Conservation (phyloP, 1,284 basidiomycete genomes). For the Rhodotorula sp. region DNA sequence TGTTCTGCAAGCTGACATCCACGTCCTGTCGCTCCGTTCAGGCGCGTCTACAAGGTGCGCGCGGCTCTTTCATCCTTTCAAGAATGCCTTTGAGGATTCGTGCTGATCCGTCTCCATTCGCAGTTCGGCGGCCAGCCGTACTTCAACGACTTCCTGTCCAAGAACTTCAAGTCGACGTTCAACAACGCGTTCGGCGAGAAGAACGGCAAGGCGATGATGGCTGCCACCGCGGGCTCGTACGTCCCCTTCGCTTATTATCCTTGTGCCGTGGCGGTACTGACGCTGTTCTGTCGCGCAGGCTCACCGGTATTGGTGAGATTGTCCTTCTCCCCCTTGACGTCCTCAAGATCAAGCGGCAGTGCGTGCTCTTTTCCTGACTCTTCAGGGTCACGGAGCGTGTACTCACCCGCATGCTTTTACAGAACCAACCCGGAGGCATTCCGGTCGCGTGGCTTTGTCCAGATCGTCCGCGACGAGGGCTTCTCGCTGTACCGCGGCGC, state of each 20-base stretch:
- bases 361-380: background rate
- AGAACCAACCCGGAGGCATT: constrained; percentile 90
- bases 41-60: constrained; percentile 34
- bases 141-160: constrained; percentile 85
- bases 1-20: background rate
- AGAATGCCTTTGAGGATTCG: background rate
- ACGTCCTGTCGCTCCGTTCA: background rate
- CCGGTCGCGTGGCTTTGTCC: constrained; percentile 84
- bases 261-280: background rate
- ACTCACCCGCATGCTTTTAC: no score
- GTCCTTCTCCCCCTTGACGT: constrained; percentile 92
- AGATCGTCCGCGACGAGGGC: constrained; percentile 90
- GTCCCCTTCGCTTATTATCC: constrained; percentile 42
- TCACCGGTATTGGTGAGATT: constrained; percentile 97
- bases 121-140: constrained; percentile 98
- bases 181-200: constrained; percentile 88
- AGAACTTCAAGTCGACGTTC: constrained; percentile 69
- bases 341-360: constrained; percentile 95
- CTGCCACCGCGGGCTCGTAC: constrained; percentile 88
- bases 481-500: constrained; percentile 88
- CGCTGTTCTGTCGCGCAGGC: constrained; percentile 54
- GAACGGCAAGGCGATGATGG: constrained; percentile 93
- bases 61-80: fast-evolving
- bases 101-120: background rate
- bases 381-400: background rate